A percentile compares a stretch with the other conserved stretches of the same genome.
phyloP scores from a whole-genome alignment of 2,329 filamentous ascomycete species.

The Colletotrichum abscissum region DNA sequence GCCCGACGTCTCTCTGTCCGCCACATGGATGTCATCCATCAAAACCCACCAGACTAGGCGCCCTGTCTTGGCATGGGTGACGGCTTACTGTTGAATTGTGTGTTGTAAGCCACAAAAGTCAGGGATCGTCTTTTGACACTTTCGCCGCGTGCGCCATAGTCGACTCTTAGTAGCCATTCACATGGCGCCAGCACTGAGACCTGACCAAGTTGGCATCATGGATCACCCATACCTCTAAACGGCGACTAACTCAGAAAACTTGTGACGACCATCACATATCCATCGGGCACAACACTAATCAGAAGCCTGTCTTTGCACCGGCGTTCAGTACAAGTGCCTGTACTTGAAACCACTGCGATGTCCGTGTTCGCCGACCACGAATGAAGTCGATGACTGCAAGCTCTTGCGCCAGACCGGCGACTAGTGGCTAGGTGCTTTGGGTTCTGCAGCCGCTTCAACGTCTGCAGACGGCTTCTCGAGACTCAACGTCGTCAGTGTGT shows the following conservation, averaged over 20 bases:
- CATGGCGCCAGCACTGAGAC: conserved; percentile 13
- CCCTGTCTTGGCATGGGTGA: conserved; percentile 12
- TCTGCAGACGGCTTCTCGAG: background rate
- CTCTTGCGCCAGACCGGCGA: background rate
- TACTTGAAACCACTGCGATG: conserved; percentile 2
- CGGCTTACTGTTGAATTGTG: background rate
- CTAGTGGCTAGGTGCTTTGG: background rate
- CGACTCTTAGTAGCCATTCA: conserved; percentile 15
- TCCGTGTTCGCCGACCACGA: conserved; percentile 6
- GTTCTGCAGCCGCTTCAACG: background rate
- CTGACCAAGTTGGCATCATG: conserved; percentile 10
- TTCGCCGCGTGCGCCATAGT: conserved; percentile 14
- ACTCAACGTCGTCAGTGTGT: background rate
- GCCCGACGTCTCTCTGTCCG: conserved; percentile 17
- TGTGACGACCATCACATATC: background rate
- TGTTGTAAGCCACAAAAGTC: background rate
- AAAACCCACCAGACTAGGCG: background rate
- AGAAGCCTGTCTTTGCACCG: background rate
- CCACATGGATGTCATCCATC: conserved; percentile 8
- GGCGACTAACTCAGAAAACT: background rate
- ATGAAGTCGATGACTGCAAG: background rate
- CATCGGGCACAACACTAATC: background rate
- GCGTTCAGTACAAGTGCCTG: background rate
- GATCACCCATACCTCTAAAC: conserved; percentile 13
- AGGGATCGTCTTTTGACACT: conserved; percentile 15